Evolutionary conservation across 164 flowering plant species (phyloP), one percentile per base, ranked within the genome.

Genomic region (Hamamelis virginiana): DNA sequence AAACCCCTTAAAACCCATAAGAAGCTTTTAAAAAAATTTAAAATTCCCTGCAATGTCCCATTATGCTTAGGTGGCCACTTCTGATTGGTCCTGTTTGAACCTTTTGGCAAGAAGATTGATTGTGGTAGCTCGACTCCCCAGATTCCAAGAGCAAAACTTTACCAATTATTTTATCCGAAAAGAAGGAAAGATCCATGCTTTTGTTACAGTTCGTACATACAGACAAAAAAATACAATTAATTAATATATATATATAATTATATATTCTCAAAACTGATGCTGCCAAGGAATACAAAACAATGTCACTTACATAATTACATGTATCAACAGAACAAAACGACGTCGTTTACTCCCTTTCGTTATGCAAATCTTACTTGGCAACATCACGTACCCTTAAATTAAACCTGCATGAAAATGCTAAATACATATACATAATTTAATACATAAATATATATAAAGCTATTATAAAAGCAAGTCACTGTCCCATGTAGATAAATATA

Each of bases 391-490:
- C 1, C 4, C 18, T 46, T 46, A 10, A 8, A 46, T 46, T 8
- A 11, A 46, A 46, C 3, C 16, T 46, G 50, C 50, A 46, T 46
- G 13, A 14, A 46, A 10, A 15, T 46, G 4, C 50, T 46, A 46
- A 46, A 46, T n/a, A n/a, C n/a, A n/a, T n/a, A 11, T 33, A 46
- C 16, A 11, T 46, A 46, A 46, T 9, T 46, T 9, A 9, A 3
- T 46, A 46, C 50, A 46, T 12, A 46, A 9, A 15, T 11, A 15
- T 11, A 9, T 19, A 19, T 55, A 55, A 55, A 55, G 58, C 58
- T 55, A 55, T 5, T 55, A 14, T 55, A 19, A 55, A 55, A 62
- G 67, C 50, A 63, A 64, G 68, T 27, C 67, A 43, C 22, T n/a
- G 28, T 55, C 57, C n/a, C 23, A 52, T 19, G 5, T 22, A 52